Evolutionary conservation across 345 rosid species (phyloP).

Genomic region (Linum trigynum): DNA sequence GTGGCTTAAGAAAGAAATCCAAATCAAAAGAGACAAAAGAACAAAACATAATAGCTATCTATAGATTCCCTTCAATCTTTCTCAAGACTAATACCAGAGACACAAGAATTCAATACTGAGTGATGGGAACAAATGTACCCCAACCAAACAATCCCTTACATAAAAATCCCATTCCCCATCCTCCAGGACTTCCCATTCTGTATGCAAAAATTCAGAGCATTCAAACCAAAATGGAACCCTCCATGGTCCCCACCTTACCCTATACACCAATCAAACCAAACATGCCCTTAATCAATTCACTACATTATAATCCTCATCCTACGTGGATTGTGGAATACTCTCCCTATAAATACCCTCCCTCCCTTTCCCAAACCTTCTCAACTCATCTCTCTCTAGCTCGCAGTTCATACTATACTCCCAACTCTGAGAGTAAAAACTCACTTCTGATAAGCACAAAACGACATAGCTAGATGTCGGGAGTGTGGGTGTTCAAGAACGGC

Average conservation of each 20-base stretch:
- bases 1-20: too few relatives aligned
- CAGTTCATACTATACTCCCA: background rate
- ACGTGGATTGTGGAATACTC: background rate
- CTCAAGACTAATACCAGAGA: too few relatives aligned
- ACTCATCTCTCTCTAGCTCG: background rate
- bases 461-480: slow-evolving; percentile 49
- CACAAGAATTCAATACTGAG: too few relatives aligned
- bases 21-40: too few relatives aligned
- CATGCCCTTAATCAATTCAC: background rate
- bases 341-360: background rate
- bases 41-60: too few relatives aligned
- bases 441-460: too few relatives aligned
- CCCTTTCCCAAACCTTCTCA: background rate
- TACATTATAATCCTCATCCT: too few relatives aligned
- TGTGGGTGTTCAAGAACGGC: slow-evolving; percentile 72
- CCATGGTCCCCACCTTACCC: background rate
- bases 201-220: background rate
- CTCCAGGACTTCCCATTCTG: background rate
- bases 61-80: too few relatives aligned
- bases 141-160: too few relatives aligned
- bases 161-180: background rate
- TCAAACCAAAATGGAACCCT: background rate
- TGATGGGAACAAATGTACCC: too few relatives aligned
- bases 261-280: background rate
- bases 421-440: background rate